These are phyloP conservation scores for Lactifluus subvellereus DNA, from an alignment of 768 basidiomycete species.

Conservation along the genomic window DNA sequence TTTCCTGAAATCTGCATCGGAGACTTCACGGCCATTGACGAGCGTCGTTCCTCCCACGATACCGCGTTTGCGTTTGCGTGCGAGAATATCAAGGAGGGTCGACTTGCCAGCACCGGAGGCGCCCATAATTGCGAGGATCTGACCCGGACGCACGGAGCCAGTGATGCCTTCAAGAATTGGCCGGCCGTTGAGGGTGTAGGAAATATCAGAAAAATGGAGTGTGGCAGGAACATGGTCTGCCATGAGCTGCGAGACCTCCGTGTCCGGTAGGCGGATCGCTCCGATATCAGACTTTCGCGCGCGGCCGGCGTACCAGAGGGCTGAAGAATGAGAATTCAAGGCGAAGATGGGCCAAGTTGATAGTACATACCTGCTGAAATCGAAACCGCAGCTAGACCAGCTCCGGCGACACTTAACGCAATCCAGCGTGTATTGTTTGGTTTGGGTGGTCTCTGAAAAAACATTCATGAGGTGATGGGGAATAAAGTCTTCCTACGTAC, in stretches of 20 bases:
- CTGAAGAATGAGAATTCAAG: constrained; percentile 32
- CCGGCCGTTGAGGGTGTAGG: constrained; percentile 66
- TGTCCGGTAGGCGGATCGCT: constrained; percentile 70
- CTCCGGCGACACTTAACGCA: constrained; percentile 76
- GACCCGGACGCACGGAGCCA: constrained; percentile 81
- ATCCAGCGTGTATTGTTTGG: constrained; percentile 81
- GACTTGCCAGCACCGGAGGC: constrained; percentile 96
- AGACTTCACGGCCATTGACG: constrained; percentile 80
- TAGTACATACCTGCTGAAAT: constrained; percentile 49
- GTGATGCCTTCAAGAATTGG: constrained; percentile 75
- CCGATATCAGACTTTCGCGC: constrained; percentile 61
- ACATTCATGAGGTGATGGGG: neutral
- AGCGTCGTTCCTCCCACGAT: constrained; percentile 64
- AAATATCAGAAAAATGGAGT: constrained; percentile 82
- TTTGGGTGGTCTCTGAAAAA: constrained; percentile 59
- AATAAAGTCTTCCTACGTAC: constrained; percentile 36
- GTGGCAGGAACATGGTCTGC: constrained; percentile 91
- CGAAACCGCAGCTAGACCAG: constrained; percentile 66
- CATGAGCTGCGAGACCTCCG: constrained; percentile 81
- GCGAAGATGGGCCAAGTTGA: neutral
- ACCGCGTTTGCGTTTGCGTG: constrained; percentile 83
- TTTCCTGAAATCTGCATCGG: constrained; percentile 68
- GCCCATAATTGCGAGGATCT: constrained; percentile 94
- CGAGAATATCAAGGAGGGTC: constrained; percentile 93
- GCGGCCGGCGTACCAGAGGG: constrained; percentile 90